Base-by-base conservation (phyloP, 805 yeast species). In the Candida suzukii region DNA sequence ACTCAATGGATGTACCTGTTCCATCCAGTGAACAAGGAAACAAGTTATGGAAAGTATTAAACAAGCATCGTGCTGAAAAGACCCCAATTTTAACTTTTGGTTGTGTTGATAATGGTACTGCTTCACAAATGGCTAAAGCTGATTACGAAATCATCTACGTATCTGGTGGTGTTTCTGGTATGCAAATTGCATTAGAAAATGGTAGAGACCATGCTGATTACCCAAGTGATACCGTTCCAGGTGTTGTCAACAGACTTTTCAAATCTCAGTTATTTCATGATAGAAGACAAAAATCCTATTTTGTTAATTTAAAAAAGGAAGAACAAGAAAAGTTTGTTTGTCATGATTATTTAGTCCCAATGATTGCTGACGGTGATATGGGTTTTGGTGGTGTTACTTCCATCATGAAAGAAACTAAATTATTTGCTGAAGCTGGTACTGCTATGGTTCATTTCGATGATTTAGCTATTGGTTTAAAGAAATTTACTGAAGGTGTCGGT, bases 171-270 rank as follows among this genome's bases (percentile, higher is more conserved):
- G 85, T 79, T 2, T 66, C 76, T 19, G 69, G 74, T 1, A 52
- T 78, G 45, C 77, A 80, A 9, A 68, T 80, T 3, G 78, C 83
- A 3, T 73, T 77, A 51, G 84, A 79, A 48, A 80, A 76, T 3
- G 70, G 78, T 2, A 81, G 83, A 1, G 85, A 79, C 52, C 75
- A 76, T 54, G 85, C 83, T 18, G 85, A 79, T 53, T 79, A 79
- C 51, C 84, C 85, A 0, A 78, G 78, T 50, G 78, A 78, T 48
- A 79, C 85, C 0, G 82, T 79, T 2, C 85, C 85, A n/a, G 75
- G 75, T 49, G 80, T 77, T 51, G 83, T 76, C 6, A 78, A 76
- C 42, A 64, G 82, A 41, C 51, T 78, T 27, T 77, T 76, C 57
- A 69, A 73, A 47, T 78, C 82, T 1, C 83, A 78, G 57, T 63